phyloP scores from a whole-genome alignment of 805 yeast species.

The Ogataea haglerorum region DNA sequence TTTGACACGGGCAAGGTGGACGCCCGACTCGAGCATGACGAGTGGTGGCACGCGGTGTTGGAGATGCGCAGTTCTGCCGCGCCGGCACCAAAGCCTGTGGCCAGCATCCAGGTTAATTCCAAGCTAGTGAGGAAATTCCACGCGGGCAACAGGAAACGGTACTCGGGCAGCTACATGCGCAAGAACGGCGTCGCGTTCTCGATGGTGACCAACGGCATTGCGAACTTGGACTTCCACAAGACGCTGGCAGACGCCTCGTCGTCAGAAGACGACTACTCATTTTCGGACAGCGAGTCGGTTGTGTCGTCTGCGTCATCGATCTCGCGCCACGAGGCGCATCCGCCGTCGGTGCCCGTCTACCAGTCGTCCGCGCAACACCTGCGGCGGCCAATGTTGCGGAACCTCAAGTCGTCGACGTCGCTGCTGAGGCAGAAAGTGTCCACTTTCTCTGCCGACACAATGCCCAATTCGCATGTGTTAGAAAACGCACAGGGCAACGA shows the following conservation, averaged over 20 bases:
- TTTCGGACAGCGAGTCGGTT: slow-evolving; percentile 26
- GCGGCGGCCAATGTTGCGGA: slow-evolving; percentile 22
- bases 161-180: slow-evolving; percentile 63
- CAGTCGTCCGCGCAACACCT: slow-evolving; percentile 15
- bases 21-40: slow-evolving; percentile 51
- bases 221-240: slow-evolving; percentile 31
- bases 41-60: slow-evolving; percentile 80
- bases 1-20: slow-evolving; percentile 45
- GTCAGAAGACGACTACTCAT: slow-evolving; percentile 24
- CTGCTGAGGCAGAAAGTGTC: slow-evolving; percentile 17
- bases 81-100: slow-evolving; percentile 10
- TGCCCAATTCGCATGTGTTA: slow-evolving; percentile 63
- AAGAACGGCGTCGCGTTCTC: slow-evolving; percentile 75
- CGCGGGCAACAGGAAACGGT: slow-evolving; percentile 37
- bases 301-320: slow-evolving; percentile 18
- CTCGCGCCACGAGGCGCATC: slow-evolving; percentile 6
- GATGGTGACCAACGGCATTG: slow-evolving; percentile 61
- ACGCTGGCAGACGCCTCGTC: slow-evolving; percentile 24
- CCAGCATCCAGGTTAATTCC: slow-evolving; percentile 23
- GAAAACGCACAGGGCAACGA: slow-evolving; percentile 68
- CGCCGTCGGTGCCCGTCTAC: slow-evolving; percentile 2
- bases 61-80: slow-evolving; percentile 44
- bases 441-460: slow-evolving; percentile 58
- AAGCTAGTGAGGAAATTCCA: slow-evolving; percentile 29
- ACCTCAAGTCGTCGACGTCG: slow-evolving; percentile 22